Percentiles rank a stretch among this genome's conserved stretches.
Evolutionary conservation across 2,329 filamentous ascomycete species (phyloP).

Genomic region (Calonectria honghensis): DNA sequence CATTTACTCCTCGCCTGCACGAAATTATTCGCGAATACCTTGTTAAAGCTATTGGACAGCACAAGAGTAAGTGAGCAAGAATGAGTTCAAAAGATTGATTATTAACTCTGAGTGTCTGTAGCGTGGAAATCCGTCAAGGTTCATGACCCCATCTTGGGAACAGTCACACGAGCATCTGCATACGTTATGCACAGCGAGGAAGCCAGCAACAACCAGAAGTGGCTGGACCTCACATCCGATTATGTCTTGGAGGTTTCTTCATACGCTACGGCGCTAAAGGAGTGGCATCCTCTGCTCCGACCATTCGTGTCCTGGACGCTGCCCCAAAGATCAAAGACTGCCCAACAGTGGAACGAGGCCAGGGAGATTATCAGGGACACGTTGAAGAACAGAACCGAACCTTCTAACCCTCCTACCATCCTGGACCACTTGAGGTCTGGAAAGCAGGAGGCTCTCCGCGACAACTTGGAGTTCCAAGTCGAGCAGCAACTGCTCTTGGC

Average conservation of each 20-base stretch:
- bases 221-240: constrained; percentile 18
- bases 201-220: constrained; percentile 16
- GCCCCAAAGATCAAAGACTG: not conserved
- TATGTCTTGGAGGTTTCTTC: constrained; percentile 12
- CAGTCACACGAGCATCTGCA: constrained; percentile 15
- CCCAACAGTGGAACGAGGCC: not conserved
- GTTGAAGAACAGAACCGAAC: not conserved
- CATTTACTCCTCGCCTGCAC: constrained; percentile 8
- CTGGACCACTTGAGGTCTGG: constrained; percentile 15
- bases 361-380: constrained; percentile 12
- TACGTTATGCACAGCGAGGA: constrained; percentile 26
- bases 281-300: constrained; percentile 14
- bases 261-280: constrained; percentile 21
- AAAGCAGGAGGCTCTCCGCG: not conserved
- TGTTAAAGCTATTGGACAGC: not conserved
- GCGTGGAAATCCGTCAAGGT: constrained; percentile 2
- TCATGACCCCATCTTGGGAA: not conserved
- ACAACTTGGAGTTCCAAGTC: constrained; percentile 8
- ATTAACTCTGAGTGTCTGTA: not conserved
- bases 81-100: not conserved
- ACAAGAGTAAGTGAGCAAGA: not conserved
- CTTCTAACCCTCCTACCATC: constrained; percentile 18
- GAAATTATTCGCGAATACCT: constrained; percentile 13
- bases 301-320: constrained; percentile 1
- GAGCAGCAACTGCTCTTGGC: constrained; percentile 20